Percentiles rank a stretch among this genome's conserved stretches.
Conservation (phyloP, 2,329 filamentous ascomycete genomes). For the Venturiaceae sp. region DNA sequence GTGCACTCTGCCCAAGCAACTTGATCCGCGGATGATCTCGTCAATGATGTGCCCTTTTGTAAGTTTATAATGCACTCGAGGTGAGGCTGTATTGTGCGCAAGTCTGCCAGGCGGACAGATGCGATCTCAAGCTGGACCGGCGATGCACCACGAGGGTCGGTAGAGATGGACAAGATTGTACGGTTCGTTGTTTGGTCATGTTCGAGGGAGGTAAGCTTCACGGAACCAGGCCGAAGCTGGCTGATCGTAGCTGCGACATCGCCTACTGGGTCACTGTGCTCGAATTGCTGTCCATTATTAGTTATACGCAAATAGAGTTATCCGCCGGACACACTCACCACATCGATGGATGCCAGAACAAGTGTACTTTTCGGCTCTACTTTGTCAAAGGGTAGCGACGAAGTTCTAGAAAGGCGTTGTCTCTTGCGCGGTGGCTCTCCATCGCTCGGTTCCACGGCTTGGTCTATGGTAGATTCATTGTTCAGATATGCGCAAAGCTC, state of each 20-base stretch:
- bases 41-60: constrained; percentile 7
- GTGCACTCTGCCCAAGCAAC: not conserved
- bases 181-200: not conserved
- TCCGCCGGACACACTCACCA: not conserved
- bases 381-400: not conserved
- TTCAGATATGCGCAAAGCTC: not conserved
- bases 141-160: not conserved
- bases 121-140: not conserved
- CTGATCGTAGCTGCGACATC: not conserved
- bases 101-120: not conserved
- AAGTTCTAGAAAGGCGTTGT: not conserved
- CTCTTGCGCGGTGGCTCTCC: not conserved
- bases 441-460: no score
- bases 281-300: not conserved
- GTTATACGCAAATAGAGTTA: not conserved
- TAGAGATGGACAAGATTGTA: not conserved
- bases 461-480: not conserved
- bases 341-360: not conserved
- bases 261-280: no score
- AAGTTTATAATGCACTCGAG: not conserved
- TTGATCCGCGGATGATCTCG: not conserved
- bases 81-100: not conserved
- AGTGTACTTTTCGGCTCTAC: not conserved
- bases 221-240: not conserved
- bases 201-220: not conserved